These are phyloP conservation scores for Aspergillus floridensis DNA, from an alignment of 2,329 filamentous ascomycete genomes.

Conservation along the genomic window DNA sequence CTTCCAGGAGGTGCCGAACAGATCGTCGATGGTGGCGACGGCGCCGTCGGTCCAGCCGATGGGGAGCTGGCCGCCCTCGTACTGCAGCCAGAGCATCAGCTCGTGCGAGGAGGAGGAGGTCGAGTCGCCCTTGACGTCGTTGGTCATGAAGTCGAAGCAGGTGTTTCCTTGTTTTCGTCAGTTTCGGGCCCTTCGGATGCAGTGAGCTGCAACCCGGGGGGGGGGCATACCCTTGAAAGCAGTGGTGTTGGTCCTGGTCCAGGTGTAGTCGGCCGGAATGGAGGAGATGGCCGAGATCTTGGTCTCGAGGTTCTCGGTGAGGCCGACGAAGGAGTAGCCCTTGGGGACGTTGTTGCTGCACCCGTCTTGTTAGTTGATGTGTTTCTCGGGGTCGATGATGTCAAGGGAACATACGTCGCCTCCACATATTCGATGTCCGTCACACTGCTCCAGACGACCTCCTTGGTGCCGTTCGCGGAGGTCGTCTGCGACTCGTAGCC, in stretches of 20 bases:
- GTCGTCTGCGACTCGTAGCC: slow-evolving; percentile 35
- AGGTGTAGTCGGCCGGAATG: slow-evolving; percentile 43
- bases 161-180: slow-evolving; percentile 30
- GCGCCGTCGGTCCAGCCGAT: slow-evolving; percentile 41
- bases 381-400: background rate
- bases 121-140: slow-evolving; percentile 43
- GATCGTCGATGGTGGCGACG: slow-evolving; percentile 35
- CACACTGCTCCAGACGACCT: slow-evolving; percentile 40
- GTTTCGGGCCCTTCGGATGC: too few relatives aligned
- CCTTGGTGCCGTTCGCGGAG: slow-evolving; percentile 29
- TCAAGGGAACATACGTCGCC: slow-evolving; percentile 9
- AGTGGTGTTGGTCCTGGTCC: slow-evolving; percentile 42
- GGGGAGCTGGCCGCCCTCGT: slow-evolving; percentile 46
- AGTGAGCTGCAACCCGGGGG: too few relatives aligned
- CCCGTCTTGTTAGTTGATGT: slow-evolving; percentile 1
- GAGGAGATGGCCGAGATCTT: slow-evolving; percentile 38
- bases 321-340: slow-evolving; percentile 47
- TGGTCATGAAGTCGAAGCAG: slow-evolving; percentile 48
- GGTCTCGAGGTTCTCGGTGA: slow-evolving; percentile 45
- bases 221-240: slow-evolving; percentile 39
- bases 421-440: slow-evolving; percentile 41
- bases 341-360: slow-evolving; percentile 41
- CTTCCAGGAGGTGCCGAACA: slow-evolving; percentile 43
- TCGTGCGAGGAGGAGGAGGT: slow-evolving; percentile 42
- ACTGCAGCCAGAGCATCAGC: slow-evolving; percentile 48